Base-by-base conservation (phyloP, 208 protist species). In the Trypanosoma conorhini region DNA sequence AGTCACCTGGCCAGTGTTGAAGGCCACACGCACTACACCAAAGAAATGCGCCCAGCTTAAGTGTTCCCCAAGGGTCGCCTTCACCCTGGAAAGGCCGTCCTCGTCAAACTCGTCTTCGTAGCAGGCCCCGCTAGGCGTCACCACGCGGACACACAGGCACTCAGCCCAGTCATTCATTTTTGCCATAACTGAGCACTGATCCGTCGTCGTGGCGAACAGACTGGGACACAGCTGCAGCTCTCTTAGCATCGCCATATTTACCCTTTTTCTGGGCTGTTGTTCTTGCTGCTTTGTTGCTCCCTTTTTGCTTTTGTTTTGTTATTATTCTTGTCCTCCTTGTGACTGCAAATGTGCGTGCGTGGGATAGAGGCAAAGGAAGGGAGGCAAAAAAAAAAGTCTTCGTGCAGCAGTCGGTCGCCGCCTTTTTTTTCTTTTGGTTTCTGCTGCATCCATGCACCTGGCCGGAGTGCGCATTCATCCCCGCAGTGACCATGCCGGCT, bases 31-130 rank as follows among this genome's bases (percentile, higher is more conserved):
- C n/a, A 96, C 12, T 31, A 74, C 65, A 9, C 72, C 62, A 56
- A 96, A 96, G 67, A 96, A 94, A 13, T 17, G 54, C 8, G 59
- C 50, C 88, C 89, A 95, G 33, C 79, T 76, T 5, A 78, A 38
- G 52, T 74, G 30, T 31, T 83, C 81, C 21, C 77, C 73, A n/a
- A 84, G 70, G 12, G 51, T 72, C 44, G 28, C 66, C 60, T 79
- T 85, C 22, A 87, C 62, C 5, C 65, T 56, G 5, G 31, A 50
- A 59, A 95, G 73, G 12, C 44, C 59, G 15, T 35, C 62, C 62
- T 93, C 82, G 67, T 81, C 76, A 68, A 86, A 81, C 42, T 81
- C 73, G 48, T 74, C 70, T 33, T 81, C 52, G 68, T 87, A 96
- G 42, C 76, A 92, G 0, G 57, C 58, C 5, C 81, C 79, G 5